These are phyloP conservation scores for Lachancea sp. DNA, from an alignment of 805 yeast species.

Conservation along the genomic window DNA sequence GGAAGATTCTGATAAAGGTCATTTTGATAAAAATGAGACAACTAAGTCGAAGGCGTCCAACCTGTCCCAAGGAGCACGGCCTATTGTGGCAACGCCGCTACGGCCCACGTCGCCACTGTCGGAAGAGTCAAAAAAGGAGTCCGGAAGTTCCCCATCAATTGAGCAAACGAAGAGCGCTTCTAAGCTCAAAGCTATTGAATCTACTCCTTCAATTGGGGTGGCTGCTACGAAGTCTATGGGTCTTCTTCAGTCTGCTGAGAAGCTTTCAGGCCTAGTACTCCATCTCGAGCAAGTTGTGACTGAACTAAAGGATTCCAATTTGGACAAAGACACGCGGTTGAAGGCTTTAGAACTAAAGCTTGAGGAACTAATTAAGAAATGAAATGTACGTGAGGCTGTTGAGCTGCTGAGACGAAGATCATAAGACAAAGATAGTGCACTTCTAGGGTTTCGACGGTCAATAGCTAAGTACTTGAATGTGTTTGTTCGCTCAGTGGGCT, in stretches of 20 bases:
- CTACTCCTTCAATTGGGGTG: conserved; percentile 9
- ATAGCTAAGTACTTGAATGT: too few relatives aligned
- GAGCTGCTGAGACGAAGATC: conserved; percentile 10
- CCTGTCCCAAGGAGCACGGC: too few relatives aligned
- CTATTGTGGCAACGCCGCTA: too few relatives aligned
- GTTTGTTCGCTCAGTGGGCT: too few relatives aligned
- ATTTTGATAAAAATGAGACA: too few relatives aligned
- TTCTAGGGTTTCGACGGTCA: too few relatives aligned
- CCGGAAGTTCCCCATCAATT: background rate
- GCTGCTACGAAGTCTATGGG: conserved; percentile 48
- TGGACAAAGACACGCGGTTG: conserved; percentile 62
- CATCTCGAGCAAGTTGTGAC: conserved; percentile 51
- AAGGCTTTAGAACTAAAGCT: conserved; percentile 54
- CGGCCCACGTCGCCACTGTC: too few relatives aligned
- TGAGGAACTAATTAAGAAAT: conserved; percentile 43
- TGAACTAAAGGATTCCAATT: conserved; percentile 44
- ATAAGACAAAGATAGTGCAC: too few relatives aligned
- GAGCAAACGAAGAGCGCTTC: conserved; percentile 11
- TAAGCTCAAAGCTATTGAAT: background rate
- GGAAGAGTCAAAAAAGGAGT: too few relatives aligned
- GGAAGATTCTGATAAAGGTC: too few relatives aligned
- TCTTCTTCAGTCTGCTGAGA: conserved; percentile 65
- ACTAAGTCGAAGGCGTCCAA: too few relatives aligned
- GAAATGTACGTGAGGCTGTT: too few relatives aligned
- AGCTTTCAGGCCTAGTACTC: conserved; percentile 50